phyloP scores from a whole-genome alignment of 306 rosid genomes.

The Styphnolobium japonicum region DNA sequence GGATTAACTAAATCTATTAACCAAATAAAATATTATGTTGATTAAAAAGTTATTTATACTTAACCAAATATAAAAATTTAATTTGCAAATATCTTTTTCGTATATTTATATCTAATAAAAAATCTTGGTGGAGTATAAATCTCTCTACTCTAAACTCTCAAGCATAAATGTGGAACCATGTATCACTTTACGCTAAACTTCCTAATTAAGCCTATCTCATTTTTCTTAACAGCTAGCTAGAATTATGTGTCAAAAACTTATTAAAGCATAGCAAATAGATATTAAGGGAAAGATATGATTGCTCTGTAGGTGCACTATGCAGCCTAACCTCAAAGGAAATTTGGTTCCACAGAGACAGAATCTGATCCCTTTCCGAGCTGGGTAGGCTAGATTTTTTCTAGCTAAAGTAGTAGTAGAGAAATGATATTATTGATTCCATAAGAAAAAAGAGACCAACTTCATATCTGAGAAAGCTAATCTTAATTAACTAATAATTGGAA shows the following conservation, averaged over 20 bases:
- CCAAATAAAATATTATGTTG: no score
- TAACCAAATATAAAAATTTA: no score
- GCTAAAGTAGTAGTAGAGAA: neutral
- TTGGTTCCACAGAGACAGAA: slow-evolving; percentile 13
- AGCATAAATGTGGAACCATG: slow-evolving; percentile 4
- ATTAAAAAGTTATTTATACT: no score
- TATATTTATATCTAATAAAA: no score
- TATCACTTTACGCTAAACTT: slow-evolving; percentile 26
- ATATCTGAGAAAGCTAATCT: slow-evolving; percentile 8
- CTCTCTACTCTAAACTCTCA: slow-evolving; percentile 4
- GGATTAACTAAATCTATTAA: no score
- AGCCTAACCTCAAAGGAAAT: slow-evolving; percentile 8
- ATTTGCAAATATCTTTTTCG: no score
- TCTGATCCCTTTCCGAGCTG: slow-evolving; percentile 8
- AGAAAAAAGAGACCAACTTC: neutral
- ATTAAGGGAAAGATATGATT: slow-evolving; percentile 12
- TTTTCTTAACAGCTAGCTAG: neutral
- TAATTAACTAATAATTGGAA: slow-evolving; percentile 22
- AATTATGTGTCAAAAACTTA: neutral
- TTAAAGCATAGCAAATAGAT: neutral
- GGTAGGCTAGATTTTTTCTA: slow-evolving; percentile 3
- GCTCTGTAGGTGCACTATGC: neutral
- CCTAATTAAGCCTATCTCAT: neutral
- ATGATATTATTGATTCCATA: neutral
- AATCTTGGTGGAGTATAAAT: slow-evolving; percentile 40